phyloP scores from a whole-genome alignment of 345 rosid genomes.

The Stellera chamaejasme region DNA sequence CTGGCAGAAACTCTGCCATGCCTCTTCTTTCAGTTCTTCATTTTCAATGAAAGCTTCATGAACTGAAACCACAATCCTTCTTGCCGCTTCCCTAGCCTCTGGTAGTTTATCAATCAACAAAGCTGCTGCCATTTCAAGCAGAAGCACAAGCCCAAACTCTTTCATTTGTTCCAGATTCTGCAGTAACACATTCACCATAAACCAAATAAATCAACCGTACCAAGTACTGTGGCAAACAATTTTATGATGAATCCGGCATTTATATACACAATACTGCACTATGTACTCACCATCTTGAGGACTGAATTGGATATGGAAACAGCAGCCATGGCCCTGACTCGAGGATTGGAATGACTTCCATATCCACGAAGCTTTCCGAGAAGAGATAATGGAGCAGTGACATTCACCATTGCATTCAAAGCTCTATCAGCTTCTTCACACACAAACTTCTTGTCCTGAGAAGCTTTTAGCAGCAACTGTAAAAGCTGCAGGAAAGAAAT shows the following conservation, averaged over 20 bases:
- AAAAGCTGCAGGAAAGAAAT: slow-evolving; percentile 27
- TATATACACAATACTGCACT: too few relatives aligned
- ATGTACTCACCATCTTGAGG: slow-evolving; percentile 45
- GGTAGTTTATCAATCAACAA: slow-evolving; percentile 75
- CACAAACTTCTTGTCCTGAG: slow-evolving; percentile 85
- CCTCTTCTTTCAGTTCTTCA: slow-evolving; percentile 50
- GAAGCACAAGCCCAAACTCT: slow-evolving; percentile 45
- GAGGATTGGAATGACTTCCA: slow-evolving; percentile 52
- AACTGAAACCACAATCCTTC: slow-evolving; percentile 41
- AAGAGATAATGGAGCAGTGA: slow-evolving; percentile 47
- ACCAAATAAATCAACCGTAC: not conserved
- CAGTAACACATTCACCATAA: not conserved
- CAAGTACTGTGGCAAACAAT: not conserved
- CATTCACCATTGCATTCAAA: slow-evolving; percentile 43
- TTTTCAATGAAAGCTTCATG: slow-evolving; percentile 31
- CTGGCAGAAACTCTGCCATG: slow-evolving; percentile 78
- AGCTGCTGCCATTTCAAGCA: slow-evolving; percentile 52
- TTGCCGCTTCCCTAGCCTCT: slow-evolving; percentile 85
- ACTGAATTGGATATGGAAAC: slow-evolving; percentile 48
- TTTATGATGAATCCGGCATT: too few relatives aligned
- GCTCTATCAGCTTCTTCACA: slow-evolving; percentile 88
- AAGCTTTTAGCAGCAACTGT: slow-evolving; percentile 82
- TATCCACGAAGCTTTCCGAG: slow-evolving; percentile 44
- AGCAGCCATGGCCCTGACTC: slow-evolving; percentile 81
- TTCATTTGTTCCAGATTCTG: slow-evolving; percentile 56